Base-by-base conservation (phyloP, 1,284 basidiomycete species). In the Puccinia horiana region DNA sequence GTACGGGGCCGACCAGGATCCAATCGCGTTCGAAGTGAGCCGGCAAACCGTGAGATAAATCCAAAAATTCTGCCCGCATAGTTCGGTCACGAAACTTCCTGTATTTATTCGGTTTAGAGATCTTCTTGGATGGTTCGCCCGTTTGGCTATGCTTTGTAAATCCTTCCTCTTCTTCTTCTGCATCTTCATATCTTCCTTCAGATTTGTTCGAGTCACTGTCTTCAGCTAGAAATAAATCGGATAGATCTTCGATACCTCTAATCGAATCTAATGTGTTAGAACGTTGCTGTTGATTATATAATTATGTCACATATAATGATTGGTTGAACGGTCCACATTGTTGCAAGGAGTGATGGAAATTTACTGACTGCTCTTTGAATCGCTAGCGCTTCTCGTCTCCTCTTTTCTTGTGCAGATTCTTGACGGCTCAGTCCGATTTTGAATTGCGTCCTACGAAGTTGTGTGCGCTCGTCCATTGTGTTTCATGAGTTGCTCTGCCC, bases 61-160 rank as follows among this genome's bases (percentile, higher is more conserved):
- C 79, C 20, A 81, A 58, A n/a, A 63, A 69, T 58, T 81, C 79
- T 12, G 70, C 79, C 32, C 56, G 40, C 79, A 81, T 81, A 44
- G 54, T 65, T 65, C 70, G 49, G 37, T 81, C 70, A 0, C 32
- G n/a, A 72, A 47, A 81, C 18, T 56, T 49, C 0, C 58, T n/a
- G 29, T 74, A 73, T n/a, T 74, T 74, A 23, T 58, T 73, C 20
- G 23, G 67, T 14, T 74, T 58, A 20, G 40, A 20, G 37, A 40
- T 54, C 18, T 23, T 63, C 20, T 32, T 32, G n/a, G 9, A 32
- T 8, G 20, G 9, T 26, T 58, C 14, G 14, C 18, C 6, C 44
- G 1, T 0, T 49, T 40, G 12, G 4, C 14, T 18, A 26, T 54
- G 18, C 23, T 69, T 37, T 42, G 5, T 20, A 40, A 20, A 4